Evolutionary conservation across 2,329 filamentous ascomycete species (phyloP), one percentile per base, ranked within the genome.

Genomic region (Aulographum hederae): DNA sequence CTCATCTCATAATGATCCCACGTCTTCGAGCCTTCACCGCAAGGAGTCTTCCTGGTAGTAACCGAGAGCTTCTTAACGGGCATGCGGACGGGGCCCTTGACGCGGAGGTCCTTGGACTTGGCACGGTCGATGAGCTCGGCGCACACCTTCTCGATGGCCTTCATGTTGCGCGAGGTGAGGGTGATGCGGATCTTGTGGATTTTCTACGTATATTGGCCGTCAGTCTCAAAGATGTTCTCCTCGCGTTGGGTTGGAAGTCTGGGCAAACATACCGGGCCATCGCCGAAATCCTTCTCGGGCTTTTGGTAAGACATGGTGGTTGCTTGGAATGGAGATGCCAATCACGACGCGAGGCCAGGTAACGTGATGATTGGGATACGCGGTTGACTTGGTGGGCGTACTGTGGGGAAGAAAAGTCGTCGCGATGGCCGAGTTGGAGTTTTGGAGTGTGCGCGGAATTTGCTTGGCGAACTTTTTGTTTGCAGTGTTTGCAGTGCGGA

Each of bases 11-110:
- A 98, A 62, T 71, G 76, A 61, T 95, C 89, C 89, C 89, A 98
- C 57, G 89, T 98, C 82, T 98, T 98, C 64, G 79, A 91, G 67
- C 89, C 89, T 75, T 98, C 89, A 79, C 89, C 89, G 67, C 80
- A 89, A 60, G 89, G 89, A 45, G 89, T 95, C 79, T 98, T 98
- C 57, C 89, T 79, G 70, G 89, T 93, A 59, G 80, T 82, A 70
- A 93, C 74, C 72, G 89, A 82, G 54, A 95, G 73, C 60, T 73
- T 81, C 78, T 94, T 93, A 69, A 85, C 94, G 52, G 89, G 84
- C 53, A 94, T 78, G 56, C 86, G 84, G 63, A 95, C 86, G 58
- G 86, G 84, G 55, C 89, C 86, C 78, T 95, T 95, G 68, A 92
- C 82, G 58, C 79, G 78, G 54, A 98, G 80, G 58, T 91, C 84